Conservation (phyloP, 2,329 filamentous ascomycete genomes). For the Plectosphaerella cucumerina region DNA sequence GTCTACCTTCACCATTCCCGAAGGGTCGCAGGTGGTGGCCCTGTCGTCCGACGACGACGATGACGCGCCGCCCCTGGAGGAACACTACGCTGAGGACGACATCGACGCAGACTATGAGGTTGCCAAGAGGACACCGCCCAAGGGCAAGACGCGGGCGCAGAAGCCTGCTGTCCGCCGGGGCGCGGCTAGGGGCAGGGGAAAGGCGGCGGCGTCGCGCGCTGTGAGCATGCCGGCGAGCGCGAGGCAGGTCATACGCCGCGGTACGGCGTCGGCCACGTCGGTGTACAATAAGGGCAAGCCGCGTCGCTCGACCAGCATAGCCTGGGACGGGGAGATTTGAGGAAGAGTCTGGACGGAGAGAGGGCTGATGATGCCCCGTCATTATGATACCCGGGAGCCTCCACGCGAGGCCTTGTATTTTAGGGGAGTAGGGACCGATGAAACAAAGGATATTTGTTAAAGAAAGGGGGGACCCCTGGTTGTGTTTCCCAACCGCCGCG, state of each 20-base stretch:
- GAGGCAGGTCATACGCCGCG: neutral
- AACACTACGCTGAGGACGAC: constrained; percentile 34
- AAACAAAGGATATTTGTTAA: too few relatives aligned
- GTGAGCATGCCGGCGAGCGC: neutral
- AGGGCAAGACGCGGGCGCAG: constrained; percentile 16
- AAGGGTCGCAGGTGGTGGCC: constrained; percentile 26
- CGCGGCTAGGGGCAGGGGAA: neutral
- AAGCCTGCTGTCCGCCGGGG: neutral
- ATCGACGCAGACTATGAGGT: constrained; percentile 29
- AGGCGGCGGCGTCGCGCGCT: neutral
- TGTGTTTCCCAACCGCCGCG: too few relatives aligned
- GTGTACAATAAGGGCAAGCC: neutral
- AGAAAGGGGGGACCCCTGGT: too few relatives aligned
- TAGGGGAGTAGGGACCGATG: too few relatives aligned
- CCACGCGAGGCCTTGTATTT: too few relatives aligned
- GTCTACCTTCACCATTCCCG: constrained; percentile 19
- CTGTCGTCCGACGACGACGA: constrained; percentile 19
- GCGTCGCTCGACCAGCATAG: neutral
- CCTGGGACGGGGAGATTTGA: neutral
- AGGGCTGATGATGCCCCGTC: too few relatives aligned
- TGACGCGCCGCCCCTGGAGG: constrained; percentile 11
- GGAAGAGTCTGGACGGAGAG: too few relatives aligned
- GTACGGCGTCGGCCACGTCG: neutral
- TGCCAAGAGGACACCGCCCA: constrained; percentile 8
- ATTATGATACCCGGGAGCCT: too few relatives aligned